A percentile compares a stretch with the other conserved stretches of the same genome.
phyloP scores from a whole-genome alignment of 2,329 filamentous ascomycete genomes.

The Aquanectria penicillioides region DNA sequence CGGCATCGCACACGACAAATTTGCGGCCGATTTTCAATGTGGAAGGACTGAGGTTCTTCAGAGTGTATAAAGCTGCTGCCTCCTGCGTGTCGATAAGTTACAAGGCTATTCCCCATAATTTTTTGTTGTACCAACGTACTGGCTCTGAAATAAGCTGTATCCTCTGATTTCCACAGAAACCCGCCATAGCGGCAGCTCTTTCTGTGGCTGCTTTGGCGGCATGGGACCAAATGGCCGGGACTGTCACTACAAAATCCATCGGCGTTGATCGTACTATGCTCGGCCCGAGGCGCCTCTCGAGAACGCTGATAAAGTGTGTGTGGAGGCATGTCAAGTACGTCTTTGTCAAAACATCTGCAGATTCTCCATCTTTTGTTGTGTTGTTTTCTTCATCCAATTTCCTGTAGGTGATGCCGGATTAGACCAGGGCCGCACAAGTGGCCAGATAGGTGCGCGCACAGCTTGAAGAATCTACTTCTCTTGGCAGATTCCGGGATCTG shows the following conservation, averaged over 20 bases:
- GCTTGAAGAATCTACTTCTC: conserved; percentile 58
- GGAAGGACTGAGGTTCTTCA: conserved; percentile 54
- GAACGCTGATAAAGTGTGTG: conserved; percentile 56
- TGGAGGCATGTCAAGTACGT: conserved; percentile 59
- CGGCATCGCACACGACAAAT: conserved; percentile 64
- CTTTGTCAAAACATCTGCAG: conserved; percentile 48
- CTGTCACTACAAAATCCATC: conserved; percentile 65
- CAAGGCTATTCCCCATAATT: background rate
- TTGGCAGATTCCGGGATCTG: conserved; percentile 55
- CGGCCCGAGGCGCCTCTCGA: conserved; percentile 54
- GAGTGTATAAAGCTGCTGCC: conserved; percentile 61
- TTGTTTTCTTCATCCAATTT: conserved; percentile 48
- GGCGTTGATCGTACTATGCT: conserved; percentile 54
- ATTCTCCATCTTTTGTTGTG: conserved; percentile 46
- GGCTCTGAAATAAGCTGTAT: conserved; percentile 62
- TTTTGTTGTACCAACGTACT: conserved; percentile 40
- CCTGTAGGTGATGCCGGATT: conserved; percentile 33
- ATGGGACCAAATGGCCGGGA: conserved; percentile 69
- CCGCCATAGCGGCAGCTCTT: conserved; percentile 50
- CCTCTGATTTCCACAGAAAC: conserved; percentile 52
- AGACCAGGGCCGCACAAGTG: conserved; percentile 14
- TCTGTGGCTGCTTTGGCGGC: conserved; percentile 62
- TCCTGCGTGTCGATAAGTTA: conserved; percentile 47
- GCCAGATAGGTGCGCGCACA: conserved; percentile 48
- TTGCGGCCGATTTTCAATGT: conserved; percentile 56